Conservation (phyloP, 257 asterid species). For the Catharanthus roseus region DNA sequence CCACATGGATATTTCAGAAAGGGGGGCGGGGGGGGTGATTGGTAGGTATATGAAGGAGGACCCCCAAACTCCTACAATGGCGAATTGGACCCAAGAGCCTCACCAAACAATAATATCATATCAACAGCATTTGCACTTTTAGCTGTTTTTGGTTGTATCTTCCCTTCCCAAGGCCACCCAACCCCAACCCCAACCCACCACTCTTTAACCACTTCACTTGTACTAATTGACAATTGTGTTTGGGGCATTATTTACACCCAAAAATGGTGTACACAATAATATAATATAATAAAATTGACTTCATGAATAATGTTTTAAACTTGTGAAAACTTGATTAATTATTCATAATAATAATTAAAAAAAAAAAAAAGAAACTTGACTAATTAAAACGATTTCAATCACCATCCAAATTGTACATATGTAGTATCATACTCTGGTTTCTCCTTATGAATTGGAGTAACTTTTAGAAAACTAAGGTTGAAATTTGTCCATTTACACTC, state of each 20-base stretch:
- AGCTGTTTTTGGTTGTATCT: conserved; percentile 28
- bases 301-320: too few relatives aligned
- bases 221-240: too few relatives aligned
- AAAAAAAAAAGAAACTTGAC: too few relatives aligned
- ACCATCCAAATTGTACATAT: too few relatives aligned
- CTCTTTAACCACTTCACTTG: not conserved
- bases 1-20: conserved; percentile 5
- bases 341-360: too few relatives aligned
- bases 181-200: conserved; percentile 24
- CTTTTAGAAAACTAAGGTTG: too few relatives aligned
- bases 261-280: not conserved
- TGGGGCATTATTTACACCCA: not conserved
- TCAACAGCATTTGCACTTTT: conserved; percentile 12
- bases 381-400: too few relatives aligned
- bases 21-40: too few relatives aligned
- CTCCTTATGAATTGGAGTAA: too few relatives aligned
- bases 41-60: not conserved
- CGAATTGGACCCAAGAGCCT: not conserved
- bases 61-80: not conserved
- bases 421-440: too few relatives aligned
- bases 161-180: too few relatives aligned
- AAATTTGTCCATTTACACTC: not conserved
- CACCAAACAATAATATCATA: conserved; percentile 16
- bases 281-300: too few relatives aligned
- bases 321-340: not conserved